Percentiles rank a stretch among this genome's conserved stretches.
phyloP scores from a whole-genome alignment of 306 rosid species.

The Carpinus viminea region DNA sequence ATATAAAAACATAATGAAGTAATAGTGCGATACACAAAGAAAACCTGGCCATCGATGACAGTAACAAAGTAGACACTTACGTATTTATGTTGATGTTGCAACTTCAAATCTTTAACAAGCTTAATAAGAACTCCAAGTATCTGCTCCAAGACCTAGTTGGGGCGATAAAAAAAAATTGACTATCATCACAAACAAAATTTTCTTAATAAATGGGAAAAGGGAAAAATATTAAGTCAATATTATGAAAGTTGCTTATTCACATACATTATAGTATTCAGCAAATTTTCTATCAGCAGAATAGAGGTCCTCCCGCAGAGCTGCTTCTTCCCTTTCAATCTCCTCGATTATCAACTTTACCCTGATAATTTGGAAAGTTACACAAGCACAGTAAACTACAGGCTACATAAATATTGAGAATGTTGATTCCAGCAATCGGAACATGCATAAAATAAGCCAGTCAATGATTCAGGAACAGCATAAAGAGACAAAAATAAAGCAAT shows the following conservation, averaged over 20 bases:
- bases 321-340: conserved; percentile 91
- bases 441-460: not conserved
- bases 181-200: conserved; percentile 8
- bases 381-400: conserved; percentile 22
- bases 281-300: conserved; percentile 86
- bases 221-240: conserved; percentile 10
- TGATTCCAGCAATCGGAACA: conserved; percentile 19
- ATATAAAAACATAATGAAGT: not conserved
- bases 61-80: conserved; percentile 43
- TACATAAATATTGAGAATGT: conserved; percentile 16
- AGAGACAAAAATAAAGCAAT: too few species aligned
- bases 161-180: conserved; percentile 21
- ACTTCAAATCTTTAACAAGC: conserved; percentile 90
- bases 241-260: conserved; percentile 17
- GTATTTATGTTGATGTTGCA: conserved; percentile 89
- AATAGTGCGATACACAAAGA: not conserved
- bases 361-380: conserved; percentile 28
- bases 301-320: conserved; percentile 76
- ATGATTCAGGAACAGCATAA: not conserved
- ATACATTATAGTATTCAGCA: conserved; percentile 84
- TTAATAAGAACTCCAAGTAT: conserved; percentile 84
- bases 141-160: conserved; percentile 85
- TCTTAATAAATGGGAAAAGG: conserved; percentile 11
- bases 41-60: conserved; percentile 11
- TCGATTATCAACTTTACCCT: conserved; percentile 86